phyloP scores from a whole-genome alignment of 306 rosid species.

The Acacia confusa region DNA sequence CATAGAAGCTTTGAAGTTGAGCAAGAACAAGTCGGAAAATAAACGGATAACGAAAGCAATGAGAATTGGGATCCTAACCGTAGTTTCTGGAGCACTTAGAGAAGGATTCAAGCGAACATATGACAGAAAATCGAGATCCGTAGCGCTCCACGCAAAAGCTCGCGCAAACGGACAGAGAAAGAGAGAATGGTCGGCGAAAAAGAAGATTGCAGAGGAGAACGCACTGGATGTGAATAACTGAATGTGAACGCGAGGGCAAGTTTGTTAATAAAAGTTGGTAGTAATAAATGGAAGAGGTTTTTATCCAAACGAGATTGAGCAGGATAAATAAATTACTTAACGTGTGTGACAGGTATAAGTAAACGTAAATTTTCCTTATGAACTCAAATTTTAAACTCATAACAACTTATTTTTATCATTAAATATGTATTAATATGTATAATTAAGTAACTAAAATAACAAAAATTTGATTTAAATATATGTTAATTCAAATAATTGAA shows the following conservation, averaged over 20 bases:
- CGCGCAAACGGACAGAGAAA: background rate
- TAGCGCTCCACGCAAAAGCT: background rate
- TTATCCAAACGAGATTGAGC: too few relatives aligned
- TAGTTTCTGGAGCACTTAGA: slow-evolving; percentile 29
- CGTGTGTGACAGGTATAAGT: too few relatives aligned
- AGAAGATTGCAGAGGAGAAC: background rate
- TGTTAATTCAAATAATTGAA: too few relatives aligned
- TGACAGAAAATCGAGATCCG: slow-evolving; percentile 41
- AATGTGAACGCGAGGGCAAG: background rate
- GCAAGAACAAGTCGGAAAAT: background rate
- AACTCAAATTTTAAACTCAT: too few relatives aligned
- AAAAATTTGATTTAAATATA: too few relatives aligned
- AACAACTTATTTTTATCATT: too few relatives aligned
- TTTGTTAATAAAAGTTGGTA: too few relatives aligned
- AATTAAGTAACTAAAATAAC: too few relatives aligned
- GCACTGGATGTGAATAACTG: background rate
- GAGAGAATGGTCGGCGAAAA: background rate
- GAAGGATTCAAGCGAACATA: slow-evolving; percentile 34
- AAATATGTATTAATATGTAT: too few relatives aligned
- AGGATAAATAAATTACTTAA: too few relatives aligned
- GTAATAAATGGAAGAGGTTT: too few relatives aligned
- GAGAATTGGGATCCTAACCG: slow-evolving; percentile 33
- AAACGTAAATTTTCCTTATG: too few relatives aligned
- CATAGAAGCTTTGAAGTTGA: background rate
- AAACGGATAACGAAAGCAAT: background rate